These are phyloP conservation scores for Cystofilobasidium bisporidii DNA, from an alignment of 768 basidiomycete genomes.

Conservation along the genomic window DNA sequence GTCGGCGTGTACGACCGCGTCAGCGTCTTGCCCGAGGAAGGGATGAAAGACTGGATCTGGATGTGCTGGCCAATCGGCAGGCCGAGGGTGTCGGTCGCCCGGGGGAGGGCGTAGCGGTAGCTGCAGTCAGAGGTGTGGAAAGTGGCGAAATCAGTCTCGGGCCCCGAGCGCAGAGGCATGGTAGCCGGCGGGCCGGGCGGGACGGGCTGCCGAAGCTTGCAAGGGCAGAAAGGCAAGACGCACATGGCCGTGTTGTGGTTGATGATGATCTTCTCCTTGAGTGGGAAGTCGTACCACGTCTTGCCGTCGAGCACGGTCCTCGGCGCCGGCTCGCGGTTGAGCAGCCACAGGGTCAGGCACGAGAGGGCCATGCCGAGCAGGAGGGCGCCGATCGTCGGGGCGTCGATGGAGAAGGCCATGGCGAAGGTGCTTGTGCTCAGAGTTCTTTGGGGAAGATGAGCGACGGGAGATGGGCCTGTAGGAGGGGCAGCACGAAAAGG, in stretches of 20 bases:
- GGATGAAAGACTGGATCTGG: conserved; percentile 73
- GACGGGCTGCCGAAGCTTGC: too few relatives aligned
- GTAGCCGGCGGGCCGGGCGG: too few relatives aligned
- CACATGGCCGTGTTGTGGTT: conserved; percentile 96
- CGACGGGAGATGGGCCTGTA: background rate
- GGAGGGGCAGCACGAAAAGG: background rate
- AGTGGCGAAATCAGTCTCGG: background rate
- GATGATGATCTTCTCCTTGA: conserved; percentile 67
- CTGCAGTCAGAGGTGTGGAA: conserved; percentile 43
- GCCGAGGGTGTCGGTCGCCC: conserved; percentile 65
- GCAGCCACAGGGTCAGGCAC: background rate
- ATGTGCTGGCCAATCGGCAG: conserved; percentile 97
- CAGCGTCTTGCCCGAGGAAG: conserved; percentile 66
- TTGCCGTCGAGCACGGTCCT: conserved; percentile 17
- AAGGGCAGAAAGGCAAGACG: conserved; percentile 36
- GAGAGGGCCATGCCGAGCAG: conserved; percentile 6
- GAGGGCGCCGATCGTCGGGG: background rate
- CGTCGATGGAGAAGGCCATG: background rate
- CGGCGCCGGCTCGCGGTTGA: conserved; percentile 6
- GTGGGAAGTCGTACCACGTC: conserved; percentile 68
- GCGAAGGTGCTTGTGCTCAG: background rate
- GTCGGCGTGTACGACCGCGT: conserved; percentile 92
- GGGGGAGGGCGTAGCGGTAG: conserved; percentile 82
- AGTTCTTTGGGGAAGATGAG: background rate
- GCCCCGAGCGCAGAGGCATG: background rate